Conservation (phyloP, 768 basidiomycete species). For the Mycena chlorophos region DNA sequence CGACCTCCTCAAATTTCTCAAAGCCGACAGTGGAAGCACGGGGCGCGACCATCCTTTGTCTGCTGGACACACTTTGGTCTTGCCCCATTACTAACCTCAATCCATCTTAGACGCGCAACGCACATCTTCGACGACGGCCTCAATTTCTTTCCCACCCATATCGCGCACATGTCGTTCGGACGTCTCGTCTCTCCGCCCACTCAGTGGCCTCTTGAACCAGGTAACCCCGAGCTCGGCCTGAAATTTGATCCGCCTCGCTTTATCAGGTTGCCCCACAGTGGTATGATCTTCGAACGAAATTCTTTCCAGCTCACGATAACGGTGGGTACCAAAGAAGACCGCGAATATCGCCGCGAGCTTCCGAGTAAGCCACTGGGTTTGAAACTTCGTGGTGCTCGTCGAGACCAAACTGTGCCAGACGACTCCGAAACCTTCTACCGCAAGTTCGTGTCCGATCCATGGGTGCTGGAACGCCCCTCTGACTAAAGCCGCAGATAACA, state of each 20-base stretch:
- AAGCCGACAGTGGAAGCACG: slow-evolving; percentile 76
- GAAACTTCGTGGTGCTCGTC: slow-evolving; percentile 62
- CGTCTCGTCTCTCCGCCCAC: slow-evolving; percentile 64
- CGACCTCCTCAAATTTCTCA: slow-evolving; percentile 86
- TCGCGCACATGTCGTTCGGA: slow-evolving; percentile 90
- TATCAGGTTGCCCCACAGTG: slow-evolving; percentile 81
- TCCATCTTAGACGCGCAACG: slow-evolving; percentile 84
- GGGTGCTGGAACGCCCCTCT: neutral
- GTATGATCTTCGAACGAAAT: too few species aligned
- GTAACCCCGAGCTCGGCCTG: slow-evolving; percentile 22
- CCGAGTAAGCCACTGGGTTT: slow-evolving; percentile 57
- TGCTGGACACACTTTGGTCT: neutral
- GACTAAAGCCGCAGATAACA: slow-evolving; percentile 44
- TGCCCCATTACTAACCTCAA: slow-evolving; percentile 6
- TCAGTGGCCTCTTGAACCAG: slow-evolving; percentile 60
- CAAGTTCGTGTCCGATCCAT: slow-evolving; percentile 53
- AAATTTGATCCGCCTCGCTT: slow-evolving; percentile 39
- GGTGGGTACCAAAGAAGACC: slow-evolving; percentile 63
- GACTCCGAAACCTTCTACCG: slow-evolving; percentile 85
- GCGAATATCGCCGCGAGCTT: slow-evolving; percentile 59
- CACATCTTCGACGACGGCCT: slow-evolving; percentile 98
- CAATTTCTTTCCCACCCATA: slow-evolving; percentile 87
- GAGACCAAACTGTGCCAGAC: slow-evolving; percentile 57
- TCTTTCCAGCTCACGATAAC: neutral
- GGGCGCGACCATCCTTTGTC: slow-evolving; percentile 85